These are phyloP conservation scores for Henckelia pumila DNA, from an alignment of 257 asterid genomes.

Conservation along the genomic window DNA sequence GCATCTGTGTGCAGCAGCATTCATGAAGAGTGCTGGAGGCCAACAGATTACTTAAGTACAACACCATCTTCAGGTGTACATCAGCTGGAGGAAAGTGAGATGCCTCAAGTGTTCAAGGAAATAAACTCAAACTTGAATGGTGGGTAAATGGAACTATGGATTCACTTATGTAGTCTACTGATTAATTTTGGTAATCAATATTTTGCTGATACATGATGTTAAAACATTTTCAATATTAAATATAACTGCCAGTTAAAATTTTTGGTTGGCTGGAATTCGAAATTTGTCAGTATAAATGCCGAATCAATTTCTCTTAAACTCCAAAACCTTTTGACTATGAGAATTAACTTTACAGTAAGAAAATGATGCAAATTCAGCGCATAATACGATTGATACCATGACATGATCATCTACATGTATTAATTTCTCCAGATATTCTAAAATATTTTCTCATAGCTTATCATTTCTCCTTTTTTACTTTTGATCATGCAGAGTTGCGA, in stretches of 20 bases:
- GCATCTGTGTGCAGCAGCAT: constrained; percentile 89
- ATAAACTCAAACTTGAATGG: constrained; percentile 89
- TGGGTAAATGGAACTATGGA: constrained; percentile 30
- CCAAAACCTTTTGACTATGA: background rate
- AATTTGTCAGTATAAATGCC: background rate
- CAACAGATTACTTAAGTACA: constrained; percentile 64
- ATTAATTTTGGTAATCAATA: background rate
- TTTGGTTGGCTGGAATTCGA: constrained; percentile 2
- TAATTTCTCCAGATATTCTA: background rate
- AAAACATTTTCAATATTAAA: background rate
- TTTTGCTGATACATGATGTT: background rate
- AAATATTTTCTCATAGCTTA: background rate
- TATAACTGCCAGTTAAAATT: background rate
- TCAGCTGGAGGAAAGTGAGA: constrained; percentile 58
- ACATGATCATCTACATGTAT: background rate
- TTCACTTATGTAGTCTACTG: constrained; percentile 3
- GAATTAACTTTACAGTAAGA: constrained; percentile 4
- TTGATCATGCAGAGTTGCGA: constrained; percentile 56
- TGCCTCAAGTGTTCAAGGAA: constrained; percentile 69
- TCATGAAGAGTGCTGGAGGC: constrained; percentile 74
- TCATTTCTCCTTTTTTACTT: constrained; percentile 10
- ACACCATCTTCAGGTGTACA: constrained; percentile 56
- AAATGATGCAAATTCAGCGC: constrained; percentile 7
- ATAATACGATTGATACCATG: background rate
- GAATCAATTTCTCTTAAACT: background rate